Percentiles rank a stretch among this genome's conserved stretches.
phyloP scores from a whole-genome alignment of 169 alveolate genomes.

The Plasmodium chabaudi region DNA sequence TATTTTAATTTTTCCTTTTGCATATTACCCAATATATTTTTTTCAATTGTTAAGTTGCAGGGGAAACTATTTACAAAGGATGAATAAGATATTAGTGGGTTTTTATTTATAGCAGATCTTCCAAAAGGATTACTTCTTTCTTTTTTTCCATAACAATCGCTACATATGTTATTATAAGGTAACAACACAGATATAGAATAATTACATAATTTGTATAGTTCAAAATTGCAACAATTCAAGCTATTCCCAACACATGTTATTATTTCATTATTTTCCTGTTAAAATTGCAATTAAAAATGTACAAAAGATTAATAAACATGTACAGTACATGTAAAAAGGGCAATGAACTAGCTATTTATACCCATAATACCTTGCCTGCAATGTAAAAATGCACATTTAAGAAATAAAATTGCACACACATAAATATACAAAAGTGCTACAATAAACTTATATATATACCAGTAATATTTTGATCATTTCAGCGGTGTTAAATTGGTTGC shows the following conservation, averaged over 20 bases:
- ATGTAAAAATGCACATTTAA: too few species aligned
- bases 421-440: too few species aligned
- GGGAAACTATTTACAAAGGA: slow-evolving; percentile 58
- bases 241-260: slow-evolving; percentile 81
- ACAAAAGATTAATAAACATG: not conserved
- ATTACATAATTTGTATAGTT: slow-evolving; percentile 72
- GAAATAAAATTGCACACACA: too few species aligned
- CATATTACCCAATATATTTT: slow-evolving; percentile 18
- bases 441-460: slow-evolving; percentile 8
- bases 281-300: too few species aligned
- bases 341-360: not conserved
- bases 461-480: slow-evolving; percentile 78
- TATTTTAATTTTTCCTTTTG: not conserved
- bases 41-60: slow-evolving; percentile 46
- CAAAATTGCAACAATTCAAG: slow-evolving; percentile 76
- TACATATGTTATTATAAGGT: slow-evolving; percentile 42
- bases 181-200: slow-evolving; percentile 46
- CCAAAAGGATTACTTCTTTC: slow-evolving; percentile 60
- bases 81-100: slow-evolving; percentile 41
- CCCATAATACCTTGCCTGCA: not conserved
- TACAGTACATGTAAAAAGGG: not conserved
- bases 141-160: slow-evolving; percentile 53
- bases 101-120: slow-evolving; percentile 7
- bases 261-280: slow-evolving; percentile 79
- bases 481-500: slow-evolving; percentile 76